Evolutionary conservation across 1,284 basidiomycete species (phyloP), one percentile per base, ranked within the genome.

Genomic region (Ceratobasidium sp.): DNA sequence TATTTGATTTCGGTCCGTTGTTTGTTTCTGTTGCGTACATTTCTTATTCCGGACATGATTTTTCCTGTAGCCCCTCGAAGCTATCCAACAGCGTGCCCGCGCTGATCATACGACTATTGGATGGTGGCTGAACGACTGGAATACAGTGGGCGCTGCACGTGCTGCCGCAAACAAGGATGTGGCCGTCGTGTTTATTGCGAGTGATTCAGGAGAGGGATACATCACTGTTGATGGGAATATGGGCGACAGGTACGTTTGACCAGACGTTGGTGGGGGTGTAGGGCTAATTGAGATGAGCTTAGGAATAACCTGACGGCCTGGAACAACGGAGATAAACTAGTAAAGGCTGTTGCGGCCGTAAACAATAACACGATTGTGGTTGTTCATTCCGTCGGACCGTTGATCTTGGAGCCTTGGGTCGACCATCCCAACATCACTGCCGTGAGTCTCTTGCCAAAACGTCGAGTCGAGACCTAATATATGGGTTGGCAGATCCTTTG

Each of bases 381-480:
- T 48, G 87, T 86, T 72, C 87, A 89, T 78, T 85, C 85, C 9
- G 85, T 85, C 31, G 77, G 76, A 14, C 80, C 85, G 77, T 79
- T 88, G 77, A 80, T 87, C 72, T 79, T 83, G 49, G 85, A 89
- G 81, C 86, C 87, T 11, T 89, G 88, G 88, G 77, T 85, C 48
- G 79, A 83, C 13, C 86, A 92, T 81, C 88, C 88, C 62, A 92
- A 92, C 78, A 86, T 94, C 75, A 93, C 91, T 9, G 92, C 87
- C 0, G 87, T 85, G 49, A 39, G 79, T 75, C n/a, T 11, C 13
- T 46, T 53, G 19, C 29, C 14, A 27, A 22, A n/a, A 14, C 29
- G 29, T 24, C 39, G 24, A 84, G 1, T 66, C n/a, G 0, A 43
- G 34, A 24, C 29, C 53, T 49, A 64, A 78, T n/a, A 9, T 74